Base-by-base conservation (phyloP, 176 grass and related monocot genomes). In the Phoenix roebelenii region DNA sequence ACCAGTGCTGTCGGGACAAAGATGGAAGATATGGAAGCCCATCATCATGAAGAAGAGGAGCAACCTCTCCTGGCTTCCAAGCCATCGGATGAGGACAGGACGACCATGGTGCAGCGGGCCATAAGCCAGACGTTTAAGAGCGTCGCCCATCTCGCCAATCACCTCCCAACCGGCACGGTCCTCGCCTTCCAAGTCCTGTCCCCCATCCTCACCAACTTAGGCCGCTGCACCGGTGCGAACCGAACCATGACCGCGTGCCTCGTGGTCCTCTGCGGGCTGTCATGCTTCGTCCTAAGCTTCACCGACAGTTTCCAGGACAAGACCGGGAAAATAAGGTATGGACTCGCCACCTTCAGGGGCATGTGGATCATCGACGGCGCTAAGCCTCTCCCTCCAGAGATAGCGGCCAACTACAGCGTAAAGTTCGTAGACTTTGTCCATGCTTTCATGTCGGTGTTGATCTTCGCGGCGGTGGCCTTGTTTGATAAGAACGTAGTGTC, bases 351-450 rank as follows among this genome's bases (percentile, higher is more conserved):
- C 7, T 57, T 50, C 48, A 2, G 25, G 10, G 74, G 80, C 19
- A 4, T 74, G 0, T 83, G 74, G 80, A 69, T 78, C 35, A 73
- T 83, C 25, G 80, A 83, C 63, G 74, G 80, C 25, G 59, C 74
- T 1, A n/a, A n/a, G 7, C 69, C 52, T 0, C 80, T 76, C 18
- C n/a, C 69, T 23, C 59, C 63, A 1, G 62, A 23, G 22, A 54
- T 19, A 0, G 74, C 64, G 23, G n/a, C 58, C 14, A 25, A 0
- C 14, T 77, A 65, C 23, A 55, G 57, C 0, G 6, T 83, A 49
- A 59, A 59, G 63, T 77, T 83, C 63, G 77, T 83, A 29, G 80
- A 83, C 25, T 73, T 65, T 58, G 54, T 83, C 69, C 80, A 77
- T 57, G 69, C 80, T 16, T 50, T 77, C 12, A 23, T 77, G 20